Percentiles rank a stretch among this genome's conserved stretches.
Conservation (phyloP, 805 yeast genomes). For the Pichia cephalocereana region DNA sequence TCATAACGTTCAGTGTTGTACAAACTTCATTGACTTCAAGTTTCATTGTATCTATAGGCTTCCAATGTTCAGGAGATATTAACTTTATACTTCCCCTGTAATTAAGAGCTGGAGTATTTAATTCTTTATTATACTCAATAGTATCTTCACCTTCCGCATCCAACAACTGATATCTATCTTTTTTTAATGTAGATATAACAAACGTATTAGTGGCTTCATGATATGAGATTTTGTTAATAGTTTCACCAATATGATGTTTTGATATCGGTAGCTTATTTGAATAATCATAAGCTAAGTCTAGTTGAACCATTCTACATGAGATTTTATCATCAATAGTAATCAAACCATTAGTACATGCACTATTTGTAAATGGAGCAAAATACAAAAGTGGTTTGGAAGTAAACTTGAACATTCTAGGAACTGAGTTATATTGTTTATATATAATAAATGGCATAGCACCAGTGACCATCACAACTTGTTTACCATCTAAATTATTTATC, state of each 20-base stretch:
- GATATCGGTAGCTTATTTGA: conserved; percentile 54
- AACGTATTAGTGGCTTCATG: conserved; percentile 59
- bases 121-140: conserved; percentile 42
- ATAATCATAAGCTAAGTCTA: conserved; percentile 39
- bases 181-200: conserved; percentile 50
- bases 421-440: conserved; percentile 52
- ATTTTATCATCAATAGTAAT: conserved; percentile 64
- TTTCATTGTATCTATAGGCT: conserved; percentile 59
- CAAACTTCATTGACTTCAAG: conserved; percentile 62
- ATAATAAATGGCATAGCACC: conserved; percentile 68
- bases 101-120: conserved; percentile 41
- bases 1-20: conserved; percentile 45
- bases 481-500: conserved; percentile 48
- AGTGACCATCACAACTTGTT: conserved; percentile 55
- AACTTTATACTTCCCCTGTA: conserved; percentile 55
- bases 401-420: conserved; percentile 58
- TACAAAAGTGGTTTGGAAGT: conserved; percentile 59
- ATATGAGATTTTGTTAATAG: conserved; percentile 57
- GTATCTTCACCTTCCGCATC: conserved; percentile 68
- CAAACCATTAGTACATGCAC: conserved; percentile 36
- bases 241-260: conserved; percentile 44
- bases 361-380: conserved; percentile 41
- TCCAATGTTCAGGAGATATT: conserved; percentile 69
- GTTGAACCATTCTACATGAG: conserved; percentile 53
- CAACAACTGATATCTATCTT: conserved; percentile 50